Evolutionary conservation across 2,329 filamentous ascomycete species (phyloP), one percentile per base, ranked within the genome.

Genomic region (Venturia aucupariae): DNA sequence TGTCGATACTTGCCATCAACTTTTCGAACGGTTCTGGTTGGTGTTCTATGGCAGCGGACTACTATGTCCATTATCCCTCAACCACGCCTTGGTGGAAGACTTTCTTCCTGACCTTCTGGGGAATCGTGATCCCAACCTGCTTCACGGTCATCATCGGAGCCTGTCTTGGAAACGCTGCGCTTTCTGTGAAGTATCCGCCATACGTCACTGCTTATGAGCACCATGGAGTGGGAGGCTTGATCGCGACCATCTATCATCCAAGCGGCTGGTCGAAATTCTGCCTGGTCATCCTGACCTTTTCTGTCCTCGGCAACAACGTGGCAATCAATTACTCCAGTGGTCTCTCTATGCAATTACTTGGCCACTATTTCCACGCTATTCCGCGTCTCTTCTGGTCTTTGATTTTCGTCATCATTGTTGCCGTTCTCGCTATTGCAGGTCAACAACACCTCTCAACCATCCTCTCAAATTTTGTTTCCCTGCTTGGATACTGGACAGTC

Each of bases 271-370:
- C 78, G 39, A 81, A 82, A 65, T 77, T 82, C 68, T 75, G 78
- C 57, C 75, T 79, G 30, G 74, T 78, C 24, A 70, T 79, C 15
- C 73, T 79, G 54, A 75, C 77, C 1, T 70, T 79, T 51, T 75
- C 74, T 61, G 77, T 77, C 64, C 75, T 79, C 67, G 78, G 76
- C 65, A 78, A 78, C 67, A 78, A 78, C 69, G 77, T 77, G 67
- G 77, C 77, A 1, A 78, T 77, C 69, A 78, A 78, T 73, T 91
- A 81, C 70, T 75, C 72, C 60, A 75, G 75, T 22, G 78, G 77
- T 2, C 72, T 81, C 15, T 76, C 75, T 24, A 75, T 78, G 67
- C 77, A 80, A 71, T 75, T 80, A 68, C 78, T 82, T 67, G 76
- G 77, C 32, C 75, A 78, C 63, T 76, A 77, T 32, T 77, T 78